These are phyloP conservation scores for Penicillium verrucosum DNA, from an alignment of 2,329 filamentous ascomycete species.

Conservation along the genomic window DNA sequence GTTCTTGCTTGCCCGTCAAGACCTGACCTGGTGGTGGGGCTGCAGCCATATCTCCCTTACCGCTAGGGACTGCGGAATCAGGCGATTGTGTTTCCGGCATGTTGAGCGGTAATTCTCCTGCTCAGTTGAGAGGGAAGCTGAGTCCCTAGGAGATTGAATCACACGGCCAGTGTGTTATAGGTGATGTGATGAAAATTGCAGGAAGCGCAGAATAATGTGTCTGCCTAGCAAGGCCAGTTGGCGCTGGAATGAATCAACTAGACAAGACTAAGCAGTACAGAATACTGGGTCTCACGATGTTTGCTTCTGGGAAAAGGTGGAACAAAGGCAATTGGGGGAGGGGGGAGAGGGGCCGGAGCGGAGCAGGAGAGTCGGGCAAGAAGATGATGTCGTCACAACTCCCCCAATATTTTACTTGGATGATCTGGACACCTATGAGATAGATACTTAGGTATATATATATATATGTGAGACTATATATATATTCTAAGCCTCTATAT, in stretches of 20 bases:
- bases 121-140: neutral
- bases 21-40: conserved; percentile 53
- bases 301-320: neutral
- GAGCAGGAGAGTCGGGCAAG: conserved; percentile 3
- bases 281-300: neutral
- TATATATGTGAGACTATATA: neutral
- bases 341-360: neutral
- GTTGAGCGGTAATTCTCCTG: neutral
- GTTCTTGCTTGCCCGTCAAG: conserved; percentile 94
- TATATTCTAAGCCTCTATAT: neutral
- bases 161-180: neutral
- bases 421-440: neutral
- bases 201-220: conserved; percentile 21
- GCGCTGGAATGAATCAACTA: conserved; percentile 19
- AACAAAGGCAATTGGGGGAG: conserved; percentile 2
- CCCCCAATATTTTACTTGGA: neutral
- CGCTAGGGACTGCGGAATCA: conserved; percentile 15
- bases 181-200: neutral
- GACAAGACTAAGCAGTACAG: conserved; percentile 1
- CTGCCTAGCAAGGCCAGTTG: conserved; percentile 30
- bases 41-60: conserved; percentile 10
- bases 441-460: no score
- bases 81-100: conserved; percentile 8
- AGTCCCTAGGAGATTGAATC: neutral
- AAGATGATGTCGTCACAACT: conserved; percentile 15